Evolutionary conservation across 75 land plant genomes (phyloP).

Genomic region (Chamaecyparis obtusa): DNA sequence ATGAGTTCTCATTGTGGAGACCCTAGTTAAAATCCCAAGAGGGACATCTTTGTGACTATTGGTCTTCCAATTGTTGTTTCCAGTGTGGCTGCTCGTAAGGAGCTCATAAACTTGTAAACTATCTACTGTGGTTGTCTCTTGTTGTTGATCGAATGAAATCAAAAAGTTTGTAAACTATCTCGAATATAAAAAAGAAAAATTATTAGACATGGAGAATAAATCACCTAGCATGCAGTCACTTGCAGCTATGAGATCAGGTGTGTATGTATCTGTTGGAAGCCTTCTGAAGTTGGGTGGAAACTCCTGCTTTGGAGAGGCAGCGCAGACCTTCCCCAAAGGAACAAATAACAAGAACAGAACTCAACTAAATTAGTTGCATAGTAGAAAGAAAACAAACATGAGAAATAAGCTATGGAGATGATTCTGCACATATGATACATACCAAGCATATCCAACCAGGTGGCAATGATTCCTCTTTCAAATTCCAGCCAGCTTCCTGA

Average conservation of each 20-base stretch:
- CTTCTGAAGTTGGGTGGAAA: slow-evolving; percentile 81
- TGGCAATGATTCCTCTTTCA: slow-evolving; percentile 82
- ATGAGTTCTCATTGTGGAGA: too few relatives aligned
- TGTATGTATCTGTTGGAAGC: slow-evolving; percentile 86
- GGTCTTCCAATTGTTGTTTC: too few relatives aligned
- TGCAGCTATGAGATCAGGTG: slow-evolving; percentile 96
- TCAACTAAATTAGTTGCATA: slow-evolving; percentile 6
- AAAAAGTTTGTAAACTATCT: too few relatives aligned
- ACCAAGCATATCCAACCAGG: slow-evolving; percentile 94
- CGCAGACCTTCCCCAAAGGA: slow-evolving; percentile 72
- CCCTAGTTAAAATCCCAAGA: too few relatives aligned
- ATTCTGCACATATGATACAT: slow-evolving; percentile 8
- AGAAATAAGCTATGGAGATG: slow-evolving; percentile 6
- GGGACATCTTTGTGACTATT: too few relatives aligned
- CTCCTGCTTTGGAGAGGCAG: slow-evolving; percentile 73
- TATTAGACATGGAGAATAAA: too few relatives aligned
- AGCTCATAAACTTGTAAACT: too few relatives aligned
- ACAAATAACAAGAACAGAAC: background rate
- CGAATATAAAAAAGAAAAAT: too few relatives aligned
- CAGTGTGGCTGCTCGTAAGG: too few relatives aligned
- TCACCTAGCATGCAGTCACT: slow-evolving; percentile 99
- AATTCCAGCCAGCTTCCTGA: slow-evolving; percentile 92
- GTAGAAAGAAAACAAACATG: slow-evolving; percentile 2
- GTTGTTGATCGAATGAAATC: too few relatives aligned
- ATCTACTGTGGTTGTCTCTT: too few relatives aligned